Percentiles rank a stretch among this genome's conserved stretches.
phyloP scores from a whole-genome alignment of 345 rosid genomes.

The Orychophragmus violaceus region DNA sequence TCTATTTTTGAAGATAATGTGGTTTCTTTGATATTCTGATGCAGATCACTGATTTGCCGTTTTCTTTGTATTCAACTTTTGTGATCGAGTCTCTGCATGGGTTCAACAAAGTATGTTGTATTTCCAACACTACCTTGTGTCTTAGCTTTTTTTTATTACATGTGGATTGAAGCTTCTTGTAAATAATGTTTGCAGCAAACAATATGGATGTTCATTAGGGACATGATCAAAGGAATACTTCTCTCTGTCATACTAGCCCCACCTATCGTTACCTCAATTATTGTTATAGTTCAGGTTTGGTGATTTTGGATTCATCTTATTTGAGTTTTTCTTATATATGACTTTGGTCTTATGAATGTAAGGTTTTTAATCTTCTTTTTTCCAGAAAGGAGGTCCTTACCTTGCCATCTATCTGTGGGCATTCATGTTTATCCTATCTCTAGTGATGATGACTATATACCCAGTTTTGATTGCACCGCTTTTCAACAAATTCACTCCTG shows the following conservation, averaged over 20 bases:
- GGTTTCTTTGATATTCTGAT: slow-evolving; percentile 22
- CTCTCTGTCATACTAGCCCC: slow-evolving; percentile 81
- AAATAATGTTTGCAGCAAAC: slow-evolving; percentile 72
- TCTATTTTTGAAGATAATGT: neutral
- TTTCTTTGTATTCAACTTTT: slow-evolving; percentile 92
- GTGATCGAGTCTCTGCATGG: slow-evolving; percentile 96
- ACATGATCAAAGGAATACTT: slow-evolving; percentile 68
- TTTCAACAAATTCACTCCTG: slow-evolving; percentile 93
- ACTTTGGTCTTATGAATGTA: neutral
- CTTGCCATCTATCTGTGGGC: slow-evolving; percentile 97
- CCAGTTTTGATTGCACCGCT: slow-evolving; percentile 96
- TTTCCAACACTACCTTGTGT: slow-evolving; percentile 7
- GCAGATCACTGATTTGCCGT: slow-evolving; percentile 97
- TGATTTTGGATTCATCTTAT: neutral
- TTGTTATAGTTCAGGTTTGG: slow-evolving; percentile 77
- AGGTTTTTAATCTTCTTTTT: slow-evolving; percentile 6
- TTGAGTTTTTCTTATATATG: neutral
- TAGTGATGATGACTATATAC: slow-evolving; percentile 95
- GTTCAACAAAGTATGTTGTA: slow-evolving; percentile 73
- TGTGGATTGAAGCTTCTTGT: neutral
- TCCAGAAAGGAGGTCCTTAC: slow-evolving; percentile 99
- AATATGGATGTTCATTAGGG: slow-evolving; percentile 84
- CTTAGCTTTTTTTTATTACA: neutral
- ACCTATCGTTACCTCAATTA: slow-evolving; percentile 79
- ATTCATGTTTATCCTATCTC: slow-evolving; percentile 88